A percentile compares a stretch with the other conserved stretches of the same genome.
Conservation (phyloP, 2,329 filamentous ascomycete species). For the Clonostachys sp. region DNA sequence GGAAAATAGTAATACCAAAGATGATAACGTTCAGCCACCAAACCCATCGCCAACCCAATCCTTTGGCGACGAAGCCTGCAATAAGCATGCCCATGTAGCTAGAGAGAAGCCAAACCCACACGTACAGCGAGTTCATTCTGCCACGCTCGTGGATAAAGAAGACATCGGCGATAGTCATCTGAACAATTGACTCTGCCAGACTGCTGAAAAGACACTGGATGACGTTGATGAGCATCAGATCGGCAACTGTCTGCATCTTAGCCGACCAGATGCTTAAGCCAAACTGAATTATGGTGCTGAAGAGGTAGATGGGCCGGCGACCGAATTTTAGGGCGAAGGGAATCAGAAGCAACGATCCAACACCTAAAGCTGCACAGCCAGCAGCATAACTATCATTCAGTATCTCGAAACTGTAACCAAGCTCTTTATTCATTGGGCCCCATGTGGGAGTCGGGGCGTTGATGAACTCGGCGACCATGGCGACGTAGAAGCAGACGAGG, state of each 20-base stretch:
- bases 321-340: slow-evolving; percentile 41
- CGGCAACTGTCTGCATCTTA: too few species aligned
- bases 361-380: slow-evolving; percentile 29
- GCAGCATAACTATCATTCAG: slow-evolving; percentile 40
- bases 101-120: slow-evolving; percentile 16
- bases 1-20: slow-evolving; percentile 25
- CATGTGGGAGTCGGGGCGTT: slow-evolving; percentile 18
- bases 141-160: slow-evolving; percentile 43
- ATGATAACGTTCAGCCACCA: slow-evolving; percentile 41
- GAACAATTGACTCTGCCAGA: slow-evolving; percentile 34
- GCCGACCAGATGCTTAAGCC: too few species aligned
- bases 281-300: slow-evolving; percentile 23
- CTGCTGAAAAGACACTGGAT: slow-evolving; percentile 10
- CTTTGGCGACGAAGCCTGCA: slow-evolving; percentile 25
- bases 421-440: slow-evolving; percentile 31
- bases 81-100: slow-evolving; percentile 29
- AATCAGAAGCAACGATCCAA: slow-evolving; percentile 35
- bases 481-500: slow-evolving; percentile 1
- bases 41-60: slow-evolving; percentile 40
- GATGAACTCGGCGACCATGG: slow-evolving; percentile 4
- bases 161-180: slow-evolving; percentile 40
- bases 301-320: slow-evolving; percentile 35
- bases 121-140: slow-evolving; percentile 39
- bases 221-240: neutral
- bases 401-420: slow-evolving; percentile 30